phyloP scores from a whole-genome alignment of 352 stramenopile genomes.

The Phytophthora sansomeana region DNA sequence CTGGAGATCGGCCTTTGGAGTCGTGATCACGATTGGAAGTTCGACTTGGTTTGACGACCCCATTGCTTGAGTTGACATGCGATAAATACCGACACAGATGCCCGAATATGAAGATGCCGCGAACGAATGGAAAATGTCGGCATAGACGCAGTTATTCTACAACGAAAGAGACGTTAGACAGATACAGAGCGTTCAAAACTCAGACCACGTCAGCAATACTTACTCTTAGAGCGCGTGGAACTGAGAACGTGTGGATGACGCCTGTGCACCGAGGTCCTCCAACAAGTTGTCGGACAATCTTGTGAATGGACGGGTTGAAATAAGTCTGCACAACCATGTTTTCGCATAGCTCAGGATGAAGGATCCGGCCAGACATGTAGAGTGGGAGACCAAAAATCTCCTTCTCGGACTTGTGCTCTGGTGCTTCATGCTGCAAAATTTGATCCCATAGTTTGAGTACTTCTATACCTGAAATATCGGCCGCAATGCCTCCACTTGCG shows the following conservation, averaged over 20 bases:
- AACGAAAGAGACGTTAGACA: conserved; percentile 3
- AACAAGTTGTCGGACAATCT: conserved; percentile 84
- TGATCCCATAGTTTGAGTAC: conserved; percentile 74
- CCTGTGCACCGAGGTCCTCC: conserved; percentile 80
- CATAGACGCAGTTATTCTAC: conserved; percentile 57
- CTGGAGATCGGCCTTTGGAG: conserved; percentile 56
- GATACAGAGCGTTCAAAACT: background rate
- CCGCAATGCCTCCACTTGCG: conserved; percentile 4
- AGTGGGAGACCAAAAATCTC: conserved; percentile 84
- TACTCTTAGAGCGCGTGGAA: conserved; percentile 58
- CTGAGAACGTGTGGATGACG: conserved; percentile 66
- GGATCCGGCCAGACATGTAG: conserved; percentile 84
- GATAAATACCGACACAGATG: conserved; percentile 80
- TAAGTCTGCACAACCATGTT: conserved; percentile 88
- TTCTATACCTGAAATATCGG: conserved; percentile 31
- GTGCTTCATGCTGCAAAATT: conserved; percentile 66
- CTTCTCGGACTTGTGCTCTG: conserved; percentile 70
- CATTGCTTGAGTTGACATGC: conserved; percentile 64
- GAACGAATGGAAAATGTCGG: conserved; percentile 70
- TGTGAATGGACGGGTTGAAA: conserved; percentile 88
- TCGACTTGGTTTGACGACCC: conserved; percentile 48
- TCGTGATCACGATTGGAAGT: conserved; percentile 83
- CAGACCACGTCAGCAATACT: conserved; percentile 4
- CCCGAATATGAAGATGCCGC: conserved; percentile 65
- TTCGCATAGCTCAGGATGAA: conserved; percentile 86